Base-by-base conservation (phyloP, 2,329 filamentous ascomycete genomes). In the Aspergillus brasiliensis region DNA sequence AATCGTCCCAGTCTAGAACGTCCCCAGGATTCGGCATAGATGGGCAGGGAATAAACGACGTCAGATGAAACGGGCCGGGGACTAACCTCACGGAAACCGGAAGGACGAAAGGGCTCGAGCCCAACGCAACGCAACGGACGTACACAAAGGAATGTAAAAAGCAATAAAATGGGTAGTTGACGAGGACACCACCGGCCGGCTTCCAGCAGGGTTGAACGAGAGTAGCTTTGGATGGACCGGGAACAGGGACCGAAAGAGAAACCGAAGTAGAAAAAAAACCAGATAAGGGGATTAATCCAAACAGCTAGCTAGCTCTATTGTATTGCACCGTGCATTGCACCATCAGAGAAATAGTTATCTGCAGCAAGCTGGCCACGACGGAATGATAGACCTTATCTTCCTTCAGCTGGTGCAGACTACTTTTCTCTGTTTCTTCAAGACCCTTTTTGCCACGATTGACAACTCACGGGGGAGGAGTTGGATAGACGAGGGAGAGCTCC, bases 391-490 rank as follows among this genome's bases (percentile, higher is more conserved):
- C n/a, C 51, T 54, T 54, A 42, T 54, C 38, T 31, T 54, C 11
- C 38, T 19, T 21, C 38, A 42, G 37, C 51, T n/a, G 51, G 11
- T 17, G 49, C 46, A 27, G 8, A n/a, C 40, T 21, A 31, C 13
- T 23, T 34, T 34, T 11, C 31, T 21, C n/a, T n/a, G n/a, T n/a
- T 60, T 56, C 59, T 67, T 61, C 62, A 59, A 52, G 31, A 34
- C 11, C 31, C n/a, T n/a, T 57, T 67, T 70, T 65, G 69, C 67
- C 71, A 72, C 70, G 70, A 67, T 71, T 62, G 65, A 69, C 65
- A 69, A 65, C 70, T 70, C 67, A 72, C 65, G 69, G 65, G 65
- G 59, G 46, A 44, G 51, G 8, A 31, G 44, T 55, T 57, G 38
- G 37, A 62, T 53, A 54, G 52, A 49, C 42, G 44, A 58, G 51